Conservation (phyloP, 2,329 filamentous ascomycete species). For the Sporothrix curviconia region DNA sequence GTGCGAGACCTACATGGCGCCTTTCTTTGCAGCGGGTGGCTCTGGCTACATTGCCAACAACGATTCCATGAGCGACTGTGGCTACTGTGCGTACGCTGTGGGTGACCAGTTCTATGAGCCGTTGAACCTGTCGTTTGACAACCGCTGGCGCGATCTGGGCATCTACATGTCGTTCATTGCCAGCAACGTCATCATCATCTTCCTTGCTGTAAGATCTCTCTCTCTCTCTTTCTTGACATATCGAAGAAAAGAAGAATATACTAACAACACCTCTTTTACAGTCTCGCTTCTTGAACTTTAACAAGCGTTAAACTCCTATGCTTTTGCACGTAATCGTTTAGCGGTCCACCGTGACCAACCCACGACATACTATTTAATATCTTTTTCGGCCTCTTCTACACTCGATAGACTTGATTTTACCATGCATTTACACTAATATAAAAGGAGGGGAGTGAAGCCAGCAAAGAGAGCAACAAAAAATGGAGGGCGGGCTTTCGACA, state of each 20-base stretch:
- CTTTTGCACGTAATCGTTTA: too few species aligned
- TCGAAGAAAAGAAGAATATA: background rate
- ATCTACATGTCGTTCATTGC: constrained; percentile 71
- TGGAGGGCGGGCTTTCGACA: too few species aligned
- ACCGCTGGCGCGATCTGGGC: constrained; percentile 76
- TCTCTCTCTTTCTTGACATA: background rate
- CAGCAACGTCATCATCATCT: constrained; percentile 63
- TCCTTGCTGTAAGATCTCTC: constrained; percentile 40
- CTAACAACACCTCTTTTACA: constrained; percentile 25
- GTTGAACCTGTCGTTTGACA: constrained; percentile 57
- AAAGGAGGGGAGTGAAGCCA: background rate
- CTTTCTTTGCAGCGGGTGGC: constrained; percentile 63
- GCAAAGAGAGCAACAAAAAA: background rate
- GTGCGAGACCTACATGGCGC: constrained; percentile 69
- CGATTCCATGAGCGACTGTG: constrained; percentile 60
- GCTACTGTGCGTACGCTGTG: constrained; percentile 74
- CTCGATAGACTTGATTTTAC: too few species aligned
- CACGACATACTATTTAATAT: background rate
- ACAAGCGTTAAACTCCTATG: constrained; percentile 39
- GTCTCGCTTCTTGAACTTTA: constrained; percentile 49
- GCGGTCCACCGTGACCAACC: too few species aligned
- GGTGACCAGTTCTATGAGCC: constrained; percentile 74
- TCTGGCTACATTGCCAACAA: constrained; percentile 61
- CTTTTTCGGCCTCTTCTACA: background rate
- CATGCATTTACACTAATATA: background rate